Evolutionary conservation across 768 basidiomycete genomes (phyloP).

Genomic region (Mycena rosella): DNA sequence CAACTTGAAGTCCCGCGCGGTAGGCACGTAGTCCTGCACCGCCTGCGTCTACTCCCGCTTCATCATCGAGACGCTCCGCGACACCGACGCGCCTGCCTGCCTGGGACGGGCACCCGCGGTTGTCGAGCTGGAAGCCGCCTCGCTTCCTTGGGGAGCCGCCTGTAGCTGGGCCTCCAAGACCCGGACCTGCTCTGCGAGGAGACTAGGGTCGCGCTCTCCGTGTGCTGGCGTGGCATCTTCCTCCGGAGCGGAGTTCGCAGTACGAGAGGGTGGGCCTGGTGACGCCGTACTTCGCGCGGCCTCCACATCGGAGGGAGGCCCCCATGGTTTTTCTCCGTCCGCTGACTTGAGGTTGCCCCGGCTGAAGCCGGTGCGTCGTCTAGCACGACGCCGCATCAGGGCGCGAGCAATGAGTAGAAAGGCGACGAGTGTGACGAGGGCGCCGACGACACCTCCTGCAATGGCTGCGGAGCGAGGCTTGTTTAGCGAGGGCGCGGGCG

Average conservation of each 20-base stretch:
- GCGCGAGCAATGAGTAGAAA: not conserved
- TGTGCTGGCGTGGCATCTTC: too few species aligned
- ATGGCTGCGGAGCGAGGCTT: not conserved
- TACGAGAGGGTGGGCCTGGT: too few species aligned
- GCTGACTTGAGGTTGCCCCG: not conserved
- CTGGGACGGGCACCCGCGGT: not conserved
- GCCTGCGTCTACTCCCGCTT: not conserved
- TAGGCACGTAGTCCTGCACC: not conserved
- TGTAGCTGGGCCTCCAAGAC: not conserved
- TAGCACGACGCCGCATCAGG: not conserved
- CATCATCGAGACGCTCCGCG: not conserved
- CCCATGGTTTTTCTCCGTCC: not conserved
- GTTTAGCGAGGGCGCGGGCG: not conserved
- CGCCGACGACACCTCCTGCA: not conserved
- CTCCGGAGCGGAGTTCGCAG: too few species aligned
- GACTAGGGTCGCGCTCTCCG: not conserved
- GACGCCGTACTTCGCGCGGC: not conserved
- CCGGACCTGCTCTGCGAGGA: not conserved
- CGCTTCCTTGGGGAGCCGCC: not conserved
- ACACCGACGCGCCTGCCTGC: not conserved
- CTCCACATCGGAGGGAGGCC: not conserved
- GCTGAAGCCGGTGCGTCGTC: not conserved
- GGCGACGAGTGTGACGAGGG: not conserved
- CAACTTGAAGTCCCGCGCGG: not conserved
- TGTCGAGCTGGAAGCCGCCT: not conserved